These are phyloP conservation scores for Alloteropsis semialata DNA, from an alignment of 176 grass and related monocot species.

Conservation along the genomic window DNA sequence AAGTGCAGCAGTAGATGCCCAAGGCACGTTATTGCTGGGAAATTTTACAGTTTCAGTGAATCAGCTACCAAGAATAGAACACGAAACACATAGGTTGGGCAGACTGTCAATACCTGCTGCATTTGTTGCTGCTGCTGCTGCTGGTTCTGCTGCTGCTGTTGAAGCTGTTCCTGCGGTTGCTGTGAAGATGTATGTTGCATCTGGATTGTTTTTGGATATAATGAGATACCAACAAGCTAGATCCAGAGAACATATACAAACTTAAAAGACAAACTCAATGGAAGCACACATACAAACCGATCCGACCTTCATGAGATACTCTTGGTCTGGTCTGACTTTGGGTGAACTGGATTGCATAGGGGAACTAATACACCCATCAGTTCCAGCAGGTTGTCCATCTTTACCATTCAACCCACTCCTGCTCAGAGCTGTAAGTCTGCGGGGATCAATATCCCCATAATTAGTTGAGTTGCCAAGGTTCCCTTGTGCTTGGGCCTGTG, in stretches of 20 bases:
- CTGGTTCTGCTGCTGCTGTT: no score
- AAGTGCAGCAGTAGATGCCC: background rate
- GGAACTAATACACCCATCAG: slow-evolving; percentile 77
- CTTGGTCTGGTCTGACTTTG: slow-evolving; percentile 73
- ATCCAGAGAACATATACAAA: slow-evolving; percentile 18
- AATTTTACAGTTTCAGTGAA: slow-evolving; percentile 12
- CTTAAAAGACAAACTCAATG: slow-evolving; percentile 17
- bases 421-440: slow-evolving; percentile 52
- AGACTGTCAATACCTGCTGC: slow-evolving; percentile 49
- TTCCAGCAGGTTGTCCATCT: slow-evolving; percentile 69
- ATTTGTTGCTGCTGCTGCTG: slow-evolving; percentile 77
- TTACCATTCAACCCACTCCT: slow-evolving; percentile 71
- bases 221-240: slow-evolving; percentile 23
- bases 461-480: slow-evolving; percentile 52
- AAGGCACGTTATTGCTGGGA: background rate
- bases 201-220: slow-evolving; percentile 51
- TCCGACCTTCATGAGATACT: slow-evolving; percentile 75
- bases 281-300: slow-evolving; percentile 23
- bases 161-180: slow-evolving; percentile 70
- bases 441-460: slow-evolving; percentile 79
- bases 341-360: slow-evolving; percentile 76
- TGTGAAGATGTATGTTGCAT: slow-evolving; percentile 85
- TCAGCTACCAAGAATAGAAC: slow-evolving; percentile 10
- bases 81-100: background rate
- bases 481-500: slow-evolving; percentile 90